Conservation (phyloP, 2,329 filamentous ascomycete species). For the Aaosphaeria arxii region DNA sequence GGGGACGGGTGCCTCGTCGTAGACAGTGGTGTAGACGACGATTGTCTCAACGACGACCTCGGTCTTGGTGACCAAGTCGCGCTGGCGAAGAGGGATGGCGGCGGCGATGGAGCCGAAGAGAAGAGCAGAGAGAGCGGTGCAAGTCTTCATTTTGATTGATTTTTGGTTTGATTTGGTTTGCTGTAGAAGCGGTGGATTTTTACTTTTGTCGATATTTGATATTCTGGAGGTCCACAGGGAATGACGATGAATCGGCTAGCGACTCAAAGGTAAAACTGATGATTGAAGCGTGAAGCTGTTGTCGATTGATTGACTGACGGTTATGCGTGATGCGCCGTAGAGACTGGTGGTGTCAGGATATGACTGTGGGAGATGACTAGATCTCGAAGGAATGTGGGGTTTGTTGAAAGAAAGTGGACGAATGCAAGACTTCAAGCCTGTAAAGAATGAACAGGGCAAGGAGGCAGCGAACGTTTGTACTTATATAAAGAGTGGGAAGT, state of each 20-base stretch:
- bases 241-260: slow-evolving; percentile 32
- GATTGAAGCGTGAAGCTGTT: neutral
- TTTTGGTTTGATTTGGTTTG: slow-evolving; percentile 16
- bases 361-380: slow-evolving; percentile 30
- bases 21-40: slow-evolving; percentile 35
- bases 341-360: slow-evolving; percentile 16
- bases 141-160: slow-evolving; percentile 32
- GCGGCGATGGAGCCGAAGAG: slow-evolving; percentile 33
- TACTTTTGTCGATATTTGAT: slow-evolving; percentile 10
- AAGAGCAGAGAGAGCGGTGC: slow-evolving; percentile 30
- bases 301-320: neutral
- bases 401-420: slow-evolving; percentile 25
- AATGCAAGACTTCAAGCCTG: slow-evolving; percentile 38
- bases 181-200: slow-evolving; percentile 6
- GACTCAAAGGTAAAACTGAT: slow-evolving; percentile 17
- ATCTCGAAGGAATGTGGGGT: slow-evolving; percentile 27
- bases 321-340: neutral
- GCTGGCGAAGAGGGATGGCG: slow-evolving; percentile 32
- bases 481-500: slow-evolving; percentile 10
- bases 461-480: slow-evolving; percentile 7
- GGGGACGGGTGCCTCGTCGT: slow-evolving; percentile 12
- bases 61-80: slow-evolving; percentile 32
- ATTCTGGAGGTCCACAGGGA: slow-evolving; percentile 15
- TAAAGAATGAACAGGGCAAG: slow-evolving; percentile 35
- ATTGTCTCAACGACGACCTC: slow-evolving; percentile 32